Conservation (phyloP, 1,284 basidiomycete species). For the Cutaneotrichosporon sp. region DNA sequence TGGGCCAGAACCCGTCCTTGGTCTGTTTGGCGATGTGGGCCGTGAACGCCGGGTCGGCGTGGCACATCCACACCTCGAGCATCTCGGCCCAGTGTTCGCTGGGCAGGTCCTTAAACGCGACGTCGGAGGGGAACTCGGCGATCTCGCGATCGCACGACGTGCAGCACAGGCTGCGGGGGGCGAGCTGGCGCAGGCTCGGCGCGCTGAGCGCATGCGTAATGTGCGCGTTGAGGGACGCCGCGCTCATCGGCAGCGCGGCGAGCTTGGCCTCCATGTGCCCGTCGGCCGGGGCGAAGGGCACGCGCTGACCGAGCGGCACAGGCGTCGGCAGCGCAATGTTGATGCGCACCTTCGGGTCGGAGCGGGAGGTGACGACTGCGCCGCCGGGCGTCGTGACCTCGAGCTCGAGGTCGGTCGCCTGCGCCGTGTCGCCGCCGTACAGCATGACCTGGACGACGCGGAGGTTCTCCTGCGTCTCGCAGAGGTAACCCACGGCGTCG, state of each 20-base stretch:
- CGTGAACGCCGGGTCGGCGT: slow-evolving; percentile 78
- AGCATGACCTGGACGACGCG: slow-evolving; percentile 70
- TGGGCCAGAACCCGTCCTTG: slow-evolving; percentile 77
- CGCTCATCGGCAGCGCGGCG: slow-evolving; percentile 36
- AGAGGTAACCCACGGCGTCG: slow-evolving; percentile 60
- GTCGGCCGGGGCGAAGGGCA: slow-evolving; percentile 40
- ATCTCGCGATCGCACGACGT: slow-evolving; percentile 66
- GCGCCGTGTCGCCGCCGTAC: slow-evolving; percentile 34
- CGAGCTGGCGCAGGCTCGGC: slow-evolving; percentile 35
- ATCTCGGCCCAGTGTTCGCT: slow-evolving; percentile 97
- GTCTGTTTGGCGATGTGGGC: slow-evolving; percentile 67
- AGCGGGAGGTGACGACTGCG: slow-evolving; percentile 63
- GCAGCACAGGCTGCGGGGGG: slow-evolving; percentile 46
- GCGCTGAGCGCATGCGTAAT: slow-evolving; percentile 43
- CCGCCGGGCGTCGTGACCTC: slow-evolving; percentile 56
- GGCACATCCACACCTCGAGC: slow-evolving; percentile 98
- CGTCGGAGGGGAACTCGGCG: slow-evolving; percentile 62
- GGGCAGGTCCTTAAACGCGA: slow-evolving; percentile 75
- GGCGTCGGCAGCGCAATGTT: slow-evolving; percentile 67
- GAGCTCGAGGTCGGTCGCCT: slow-evolving; percentile 34
- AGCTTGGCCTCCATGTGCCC: slow-evolving; percentile 68
- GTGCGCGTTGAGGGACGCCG: slow-evolving; percentile 43
- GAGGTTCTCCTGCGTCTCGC: slow-evolving; percentile 80
- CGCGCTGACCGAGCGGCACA: slow-evolving; percentile 60
- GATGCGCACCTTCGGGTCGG: slow-evolving; percentile 61